Evolutionary conservation across 176 grass and related monocot genomes (phyloP).

Genomic region (Zoysia pacifica): DNA sequence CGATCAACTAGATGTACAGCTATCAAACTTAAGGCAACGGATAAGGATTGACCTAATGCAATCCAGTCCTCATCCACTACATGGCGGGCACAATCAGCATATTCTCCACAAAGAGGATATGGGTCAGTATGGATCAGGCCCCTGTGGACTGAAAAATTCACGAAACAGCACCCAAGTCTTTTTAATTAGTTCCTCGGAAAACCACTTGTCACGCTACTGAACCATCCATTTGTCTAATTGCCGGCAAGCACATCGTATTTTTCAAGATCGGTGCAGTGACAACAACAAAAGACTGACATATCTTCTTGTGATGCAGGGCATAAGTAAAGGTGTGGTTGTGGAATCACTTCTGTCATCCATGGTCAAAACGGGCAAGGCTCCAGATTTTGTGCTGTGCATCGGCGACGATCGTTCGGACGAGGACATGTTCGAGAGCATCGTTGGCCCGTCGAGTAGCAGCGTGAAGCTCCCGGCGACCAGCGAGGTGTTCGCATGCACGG

Average conservation of each 20-base stretch:
- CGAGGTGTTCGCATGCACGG: constrained; percentile 95
- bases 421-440: constrained; percentile 99
- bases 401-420: constrained; percentile 94
- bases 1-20: constrained; percentile 40
- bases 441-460: constrained; percentile 50
- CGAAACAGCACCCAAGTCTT: background rate
- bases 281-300: background rate
- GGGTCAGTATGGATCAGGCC: constrained; percentile 48
- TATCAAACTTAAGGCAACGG: constrained; percentile 48
- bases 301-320: constrained; percentile 60
- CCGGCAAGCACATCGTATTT: constrained; percentile 21
- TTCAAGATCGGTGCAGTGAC: background rate
- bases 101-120: constrained; percentile 37
- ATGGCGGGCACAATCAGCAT: constrained; percentile 49
- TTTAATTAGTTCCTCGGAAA: constrained; percentile 5
- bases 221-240: constrained; percentile 31
- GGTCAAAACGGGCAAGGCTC: constrained; percentile 43
- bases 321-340: constrained; percentile 89
- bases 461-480: constrained; percentile 52
- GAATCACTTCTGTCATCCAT: constrained; percentile 68
- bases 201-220: constrained; percentile 12
- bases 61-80: constrained; percentile 56
- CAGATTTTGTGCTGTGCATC: constrained; percentile 86
- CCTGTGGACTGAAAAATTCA: constrained; percentile 38
- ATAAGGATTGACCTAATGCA: constrained; percentile 58